Evolutionary conservation across 1,284 basidiomycete genomes (phyloP), one percentile per base, ranked within the genome.

Genomic region (Naganishia liquefaciens): DNA sequence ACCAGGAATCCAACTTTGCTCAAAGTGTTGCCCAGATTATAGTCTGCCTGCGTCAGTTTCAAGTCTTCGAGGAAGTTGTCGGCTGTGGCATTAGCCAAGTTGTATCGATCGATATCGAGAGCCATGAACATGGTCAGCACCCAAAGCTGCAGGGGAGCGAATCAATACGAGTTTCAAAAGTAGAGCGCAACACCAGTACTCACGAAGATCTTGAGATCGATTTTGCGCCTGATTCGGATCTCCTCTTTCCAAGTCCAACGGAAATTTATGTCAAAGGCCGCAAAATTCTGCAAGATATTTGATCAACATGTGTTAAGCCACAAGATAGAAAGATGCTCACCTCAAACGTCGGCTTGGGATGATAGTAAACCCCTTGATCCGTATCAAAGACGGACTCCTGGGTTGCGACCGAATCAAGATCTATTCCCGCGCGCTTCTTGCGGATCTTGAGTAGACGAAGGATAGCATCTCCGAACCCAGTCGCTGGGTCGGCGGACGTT

Each of bases 241-340:
- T 89, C 87, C 71, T 90, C 87, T 37, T 82, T 74, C 72, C 82
- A 82, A 0, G 87, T 88, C 88, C 88, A 90, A 5, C 87, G 81
- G 30, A 85, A 85, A 15, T 79, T 74, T 0, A 84, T 83, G 70
- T 89, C 85, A 69, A 89, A 88, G 9, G 69, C 69, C 0, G 54
- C 65, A 49, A 69, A 62, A 28, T 73, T 73, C 62, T 72, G 67
- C 55, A 65, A 70, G 19, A 30, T 55, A 49, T 17, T 44, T 33
- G 2, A 54, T 54, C 4, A 42, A 50, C 10, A 37, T 39, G 15
- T 7, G 9, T 39, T 3, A 13, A 40, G 25, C 23, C 4, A 21
- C 5, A 43, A 44, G 15, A 1, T 17, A 21, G 11, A 21, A 13
- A 27, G 21, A 28, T 28, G 37, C 60, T 46, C 21, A 66, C 65